These are phyloP conservation scores for Colletotrichum godetiae DNA, from an alignment of 2,329 filamentous ascomycete species.

Conservation along the genomic window DNA sequence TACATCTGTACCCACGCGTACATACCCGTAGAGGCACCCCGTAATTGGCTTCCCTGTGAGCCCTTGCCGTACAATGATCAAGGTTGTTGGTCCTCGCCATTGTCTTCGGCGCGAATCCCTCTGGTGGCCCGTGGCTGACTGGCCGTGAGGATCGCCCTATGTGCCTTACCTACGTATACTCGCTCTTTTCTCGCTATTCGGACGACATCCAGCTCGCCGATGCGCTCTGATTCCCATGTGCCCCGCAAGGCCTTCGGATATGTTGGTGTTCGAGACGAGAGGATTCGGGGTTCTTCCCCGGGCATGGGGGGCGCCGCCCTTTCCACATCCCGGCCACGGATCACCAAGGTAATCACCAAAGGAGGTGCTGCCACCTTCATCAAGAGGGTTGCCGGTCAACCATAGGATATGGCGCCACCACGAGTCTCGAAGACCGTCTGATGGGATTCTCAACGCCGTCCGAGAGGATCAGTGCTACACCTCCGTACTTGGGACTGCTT, in stretches of 20 bases:
- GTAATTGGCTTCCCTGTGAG: slow-evolving; percentile 4
- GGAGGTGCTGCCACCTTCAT: neutral
- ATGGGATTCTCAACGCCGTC: neutral
- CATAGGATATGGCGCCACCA: slow-evolving; percentile 25
- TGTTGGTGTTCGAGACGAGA: slow-evolving; percentile 9
- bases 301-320: neutral
- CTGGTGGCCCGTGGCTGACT: slow-evolving; percentile 1
- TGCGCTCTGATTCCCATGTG: neutral
- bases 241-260: neutral
- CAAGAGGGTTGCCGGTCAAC: slow-evolving; percentile 21
- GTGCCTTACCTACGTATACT: neutral
- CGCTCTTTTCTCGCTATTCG: slow-evolving; percentile 27
- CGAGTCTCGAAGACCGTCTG: slow-evolving; percentile 1
- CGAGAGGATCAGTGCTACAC: slow-evolving; percentile 15
- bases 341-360: slow-evolving; percentile 1
- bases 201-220: slow-evolving; percentile 14
- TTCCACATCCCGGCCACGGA: slow-evolving; percentile 22
- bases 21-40: neutral
- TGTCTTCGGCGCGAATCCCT: slow-evolving; percentile 10
- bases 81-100: slow-evolving; percentile 13
- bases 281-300: neutral
- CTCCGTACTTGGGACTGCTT: slow-evolving; percentile 9
- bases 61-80: neutral
- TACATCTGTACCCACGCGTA: neutral
- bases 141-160: neutral